These are phyloP conservation scores for Cladosporium halotolerans DNA, from an alignment of 2,329 filamentous ascomycete species.

Conservation along the genomic window DNA sequence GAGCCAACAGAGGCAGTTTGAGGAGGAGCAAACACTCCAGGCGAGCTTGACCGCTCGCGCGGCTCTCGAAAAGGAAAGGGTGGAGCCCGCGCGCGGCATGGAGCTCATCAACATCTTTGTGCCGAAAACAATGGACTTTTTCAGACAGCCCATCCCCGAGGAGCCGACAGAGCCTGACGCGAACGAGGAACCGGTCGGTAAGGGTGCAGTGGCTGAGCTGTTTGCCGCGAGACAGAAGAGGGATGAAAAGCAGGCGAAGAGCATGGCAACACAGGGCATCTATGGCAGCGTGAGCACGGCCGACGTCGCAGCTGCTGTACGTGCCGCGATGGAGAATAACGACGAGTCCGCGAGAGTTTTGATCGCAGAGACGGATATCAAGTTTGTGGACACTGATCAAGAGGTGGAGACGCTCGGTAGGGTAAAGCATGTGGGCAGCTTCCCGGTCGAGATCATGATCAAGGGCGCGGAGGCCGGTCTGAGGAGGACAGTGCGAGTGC, in stretches of 20 bases:
- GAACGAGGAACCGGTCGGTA: conserved; percentile 5
- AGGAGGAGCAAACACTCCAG: neutral
- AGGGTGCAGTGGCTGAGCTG: conserved; percentile 25
- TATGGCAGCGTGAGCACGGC: conserved; percentile 51
- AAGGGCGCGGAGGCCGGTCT: conserved; percentile 40
- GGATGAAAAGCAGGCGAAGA: conserved; percentile 13
- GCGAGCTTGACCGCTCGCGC: conserved; percentile 17
- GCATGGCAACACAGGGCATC: conserved; percentile 31
- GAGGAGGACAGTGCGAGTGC: conserved; percentile 38
- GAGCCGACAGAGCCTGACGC: conserved; percentile 12
- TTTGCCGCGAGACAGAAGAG: conserved; percentile 22
- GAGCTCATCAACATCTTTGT: conserved; percentile 45
- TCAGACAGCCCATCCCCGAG: conserved; percentile 36
- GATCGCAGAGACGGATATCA: conserved; percentile 45
- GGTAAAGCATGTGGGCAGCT: conserved; percentile 50
- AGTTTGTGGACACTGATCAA: conserved; percentile 38
- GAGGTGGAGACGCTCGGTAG: conserved; percentile 33
- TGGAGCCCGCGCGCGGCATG: conserved; percentile 39
- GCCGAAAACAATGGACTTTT: conserved; percentile 42
- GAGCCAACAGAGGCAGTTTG: conserved; percentile 13
- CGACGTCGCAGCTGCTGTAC: conserved; percentile 46
- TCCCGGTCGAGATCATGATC: conserved; percentile 46
- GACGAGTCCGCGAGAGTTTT: conserved; percentile 47
- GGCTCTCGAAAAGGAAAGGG: conserved; percentile 26
- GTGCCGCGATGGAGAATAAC: conserved; percentile 44